Conservation (phyloP, 768 basidiomycete genomes). For the Kwoniella bestiolae region DNA sequence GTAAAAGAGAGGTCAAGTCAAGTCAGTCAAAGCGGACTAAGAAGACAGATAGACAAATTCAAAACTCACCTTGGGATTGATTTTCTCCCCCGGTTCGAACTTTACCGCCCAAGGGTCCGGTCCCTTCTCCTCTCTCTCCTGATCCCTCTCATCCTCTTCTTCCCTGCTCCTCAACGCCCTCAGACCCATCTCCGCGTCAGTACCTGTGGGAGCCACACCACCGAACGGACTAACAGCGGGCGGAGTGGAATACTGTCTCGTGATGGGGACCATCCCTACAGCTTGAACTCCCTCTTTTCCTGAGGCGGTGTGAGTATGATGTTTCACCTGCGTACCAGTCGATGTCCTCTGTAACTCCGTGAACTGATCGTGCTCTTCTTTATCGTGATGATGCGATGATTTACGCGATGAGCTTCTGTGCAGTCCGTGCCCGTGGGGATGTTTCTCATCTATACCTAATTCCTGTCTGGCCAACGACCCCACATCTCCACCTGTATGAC, state of each 20-base stretch:
- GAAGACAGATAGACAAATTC: no score
- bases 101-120: conserved; percentile 53
- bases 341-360: conserved; percentile 29
- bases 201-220: conserved; percentile 44
- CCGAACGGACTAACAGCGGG: conserved; percentile 45
- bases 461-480: conserved; percentile 21
- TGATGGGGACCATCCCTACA: conserved; percentile 38
- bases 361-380: not conserved
- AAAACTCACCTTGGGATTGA: conserved; percentile 52
- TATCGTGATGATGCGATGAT: not conserved
- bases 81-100: conserved; percentile 53
- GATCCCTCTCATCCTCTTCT: conserved; percentile 42
- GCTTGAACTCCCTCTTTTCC: conserved; percentile 16
- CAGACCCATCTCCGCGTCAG: conserved; percentile 46
- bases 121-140: conserved; percentile 31
- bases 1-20: no score
- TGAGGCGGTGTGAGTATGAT: conserved; percentile 3
- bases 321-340: conserved; percentile 22
- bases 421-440: not conserved
- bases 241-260: conserved; percentile 28
- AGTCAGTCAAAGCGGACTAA: no score
- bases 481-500: conserved; percentile 6
- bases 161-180: conserved; percentile 40
- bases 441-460: conserved; percentile 20
- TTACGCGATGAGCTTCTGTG: not conserved